Base-by-base conservation (phyloP, 1,139 yeast genomes). In the Pichia sp. region DNA sequence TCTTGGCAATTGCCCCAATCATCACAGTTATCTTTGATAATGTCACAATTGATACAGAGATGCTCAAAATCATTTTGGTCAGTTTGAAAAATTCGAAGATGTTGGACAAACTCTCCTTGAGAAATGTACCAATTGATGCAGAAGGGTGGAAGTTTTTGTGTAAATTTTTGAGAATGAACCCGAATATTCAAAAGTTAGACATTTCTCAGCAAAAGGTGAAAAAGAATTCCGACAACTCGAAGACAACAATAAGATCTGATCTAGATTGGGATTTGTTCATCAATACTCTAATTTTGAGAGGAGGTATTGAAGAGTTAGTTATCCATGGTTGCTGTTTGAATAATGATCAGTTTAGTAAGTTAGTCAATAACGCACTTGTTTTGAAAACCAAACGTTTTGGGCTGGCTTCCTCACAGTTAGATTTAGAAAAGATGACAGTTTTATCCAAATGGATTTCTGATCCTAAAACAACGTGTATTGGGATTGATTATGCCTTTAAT, bases 401-500 rank as follows among this genome's bases (percentile, higher is more conserved):
- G 1, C 66, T 87, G 39, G 95, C 95, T 0, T 73, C 83, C 26
- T 79, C 81, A 41, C 85, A 81, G 42, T 65, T 90, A 40, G 73
- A 77, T 46, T 52, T 63, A 5, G 73, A 69, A 33, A 87, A 86
- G 52, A 66, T 85, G 10, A 64, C 69, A 40, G 63, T 73, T 28
- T 64, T 88, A 31, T 71, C 79, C 26, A 65, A 75, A 42, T 85
- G 95, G 92, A 71, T 84, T 39, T 68, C 77, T 3, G 59, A 65
- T 32, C 72, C 73, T 7, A 60, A 65, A 23, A 70, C 79, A 23
- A 71, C 72, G 23, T 79, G 90, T 59, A 79, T 81, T 52, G 97
- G 97, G 2, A 73, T 90, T 27, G 96, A 88, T 66, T 64, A 88
- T 41, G 95, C 92, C 1, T 88, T 83, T 53, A 88, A 88, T 60